Conservation (phyloP, 306 rosid species). For the Betula pendula region DNA sequence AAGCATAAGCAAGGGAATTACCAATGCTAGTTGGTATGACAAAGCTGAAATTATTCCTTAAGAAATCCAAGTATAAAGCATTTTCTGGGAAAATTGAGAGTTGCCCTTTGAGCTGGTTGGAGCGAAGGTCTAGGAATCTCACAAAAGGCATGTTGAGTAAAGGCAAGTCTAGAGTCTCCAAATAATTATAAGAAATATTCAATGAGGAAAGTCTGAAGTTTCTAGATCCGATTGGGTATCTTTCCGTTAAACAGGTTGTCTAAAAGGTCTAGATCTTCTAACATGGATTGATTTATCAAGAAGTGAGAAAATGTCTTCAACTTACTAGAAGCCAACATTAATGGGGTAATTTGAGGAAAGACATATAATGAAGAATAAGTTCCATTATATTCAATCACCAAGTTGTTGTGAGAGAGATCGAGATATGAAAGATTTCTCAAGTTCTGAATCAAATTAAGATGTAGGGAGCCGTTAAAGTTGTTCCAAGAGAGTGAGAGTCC, state of each 20-base stretch:
- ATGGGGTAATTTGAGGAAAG: no score
- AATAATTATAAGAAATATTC: constrained; percentile 49
- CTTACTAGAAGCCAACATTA: not conserved
- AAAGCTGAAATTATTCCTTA: constrained; percentile 36
- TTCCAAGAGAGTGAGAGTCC: constrained; percentile 6
- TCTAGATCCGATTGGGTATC: constrained; percentile 59
- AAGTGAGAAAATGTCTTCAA: not conserved
- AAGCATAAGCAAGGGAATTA: fast-evolving
- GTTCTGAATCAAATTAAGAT: not conserved
- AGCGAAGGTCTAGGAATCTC: constrained; percentile 29
- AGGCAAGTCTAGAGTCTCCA: constrained; percentile 17
- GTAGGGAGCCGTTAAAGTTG: not conserved
- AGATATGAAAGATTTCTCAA: not conserved
- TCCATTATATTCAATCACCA: no score
- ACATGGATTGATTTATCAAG: not conserved
- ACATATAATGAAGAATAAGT: no score
- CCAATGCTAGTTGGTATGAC: constrained; percentile 19
- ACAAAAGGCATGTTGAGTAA: not conserved
- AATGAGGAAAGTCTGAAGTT: not conserved
- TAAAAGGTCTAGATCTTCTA: constrained; percentile 36
- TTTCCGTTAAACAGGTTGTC: not conserved
- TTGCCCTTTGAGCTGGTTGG: constrained; percentile 40
- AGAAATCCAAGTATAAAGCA: constrained; percentile 29
- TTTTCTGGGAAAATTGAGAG: not conserved
- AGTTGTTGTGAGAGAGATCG: constrained; percentile 6